Conservation (phyloP, 2,329 filamentous ascomycete species). For the Harringtonia lauricola region DNA sequence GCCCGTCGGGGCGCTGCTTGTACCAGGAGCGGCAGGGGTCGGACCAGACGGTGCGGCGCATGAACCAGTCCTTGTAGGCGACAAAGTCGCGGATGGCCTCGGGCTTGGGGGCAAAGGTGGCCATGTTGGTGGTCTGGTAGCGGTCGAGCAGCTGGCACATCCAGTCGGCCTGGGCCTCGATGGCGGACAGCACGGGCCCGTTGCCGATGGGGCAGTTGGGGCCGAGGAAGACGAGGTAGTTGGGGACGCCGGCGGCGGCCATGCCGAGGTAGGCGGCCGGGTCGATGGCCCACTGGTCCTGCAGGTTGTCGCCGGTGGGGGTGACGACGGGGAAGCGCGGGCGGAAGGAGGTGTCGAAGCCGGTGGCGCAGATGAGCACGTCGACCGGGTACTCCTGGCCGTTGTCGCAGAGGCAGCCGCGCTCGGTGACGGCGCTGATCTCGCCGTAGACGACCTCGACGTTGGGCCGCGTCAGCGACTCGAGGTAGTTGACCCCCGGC, state of each 20-base stretch:
- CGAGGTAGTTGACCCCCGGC: slow-evolving; percentile 30
- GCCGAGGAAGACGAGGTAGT: slow-evolving; percentile 7
- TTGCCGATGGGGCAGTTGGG: slow-evolving; percentile 7
- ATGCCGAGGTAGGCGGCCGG: slow-evolving; percentile 5
- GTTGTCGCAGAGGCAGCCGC: slow-evolving; percentile 19
- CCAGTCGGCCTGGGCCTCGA: slow-evolving; percentile 9
- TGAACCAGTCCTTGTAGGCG: slow-evolving; percentile 18
- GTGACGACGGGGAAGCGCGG: slow-evolving; percentile 20
- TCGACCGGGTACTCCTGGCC: slow-evolving; percentile 18
- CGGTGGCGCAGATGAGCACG: slow-evolving; percentile 25
- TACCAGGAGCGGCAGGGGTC: slow-evolving; percentile 17
- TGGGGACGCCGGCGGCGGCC: slow-evolving; percentile 6
- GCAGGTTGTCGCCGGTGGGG: slow-evolving; percentile 9
- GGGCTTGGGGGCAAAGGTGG: slow-evolving; percentile 6
- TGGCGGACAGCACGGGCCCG: slow-evolving; percentile 3
- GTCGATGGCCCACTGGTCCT: slow-evolving; percentile 22
- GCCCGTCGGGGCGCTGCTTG: slow-evolving; percentile 14
- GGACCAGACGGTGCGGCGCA: slow-evolving; percentile 18
- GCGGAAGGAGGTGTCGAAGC: slow-evolving; percentile 21
- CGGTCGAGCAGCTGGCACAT: background rate
- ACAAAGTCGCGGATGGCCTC: slow-evolving; percentile 13
- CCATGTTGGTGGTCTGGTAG: slow-evolving; percentile 2
- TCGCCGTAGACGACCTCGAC: slow-evolving; percentile 28
- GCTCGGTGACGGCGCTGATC: slow-evolving; percentile 18
- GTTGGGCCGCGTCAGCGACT: slow-evolving; percentile 30